Evolutionary conservation across 495 filamentous ascomycete genomes (phyloP).

Genomic region (Penicillium bialowiezense): DNA sequence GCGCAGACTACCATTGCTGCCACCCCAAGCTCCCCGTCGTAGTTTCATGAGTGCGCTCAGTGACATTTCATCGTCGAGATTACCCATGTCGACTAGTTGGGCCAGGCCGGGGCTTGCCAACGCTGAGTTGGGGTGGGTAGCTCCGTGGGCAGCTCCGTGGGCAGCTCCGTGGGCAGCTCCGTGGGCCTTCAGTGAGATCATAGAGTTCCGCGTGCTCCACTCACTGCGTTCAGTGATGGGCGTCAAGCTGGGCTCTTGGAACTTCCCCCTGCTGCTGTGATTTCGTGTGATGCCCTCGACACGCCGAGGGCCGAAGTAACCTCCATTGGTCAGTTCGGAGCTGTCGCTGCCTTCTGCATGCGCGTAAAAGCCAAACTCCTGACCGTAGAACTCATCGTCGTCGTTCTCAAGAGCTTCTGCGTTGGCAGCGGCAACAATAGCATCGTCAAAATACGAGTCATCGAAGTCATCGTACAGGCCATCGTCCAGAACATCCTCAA

Average conservation of each 20-base stretch:
- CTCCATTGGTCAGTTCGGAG: constrained; percentile 68
- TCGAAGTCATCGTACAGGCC: constrained; percentile 57
- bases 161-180: constrained; percentile 28
- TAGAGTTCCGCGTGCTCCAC: constrained; percentile 89
- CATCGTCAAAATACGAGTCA: constrained; percentile 71
- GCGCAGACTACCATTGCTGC: constrained; percentile 68
- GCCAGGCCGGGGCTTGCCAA: constrained; percentile 61
- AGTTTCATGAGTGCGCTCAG: constrained; percentile 69
- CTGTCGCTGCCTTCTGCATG: constrained; percentile 47
- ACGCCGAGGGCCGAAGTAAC: constrained; percentile 81
- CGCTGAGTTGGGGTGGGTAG: constrained; percentile 38
- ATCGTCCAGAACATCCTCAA: constrained; percentile 54
- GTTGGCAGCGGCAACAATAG: constrained; percentile 92
- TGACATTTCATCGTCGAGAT: constrained; percentile 67
- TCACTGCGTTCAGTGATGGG: constrained; percentile 96
- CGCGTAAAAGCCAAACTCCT: constrained; percentile 98
- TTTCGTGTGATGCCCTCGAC: constrained; percentile 60
- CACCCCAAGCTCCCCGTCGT: constrained; percentile 74
- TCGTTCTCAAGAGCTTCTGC: constrained; percentile 91
- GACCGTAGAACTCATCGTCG: constrained; percentile 88
- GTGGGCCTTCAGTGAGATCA: constrained; percentile 69
- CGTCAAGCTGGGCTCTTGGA: constrained; percentile 85
- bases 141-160: constrained; percentile 37
- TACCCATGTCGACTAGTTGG: constrained; percentile 68
- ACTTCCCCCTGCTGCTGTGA: constrained; percentile 66